These are phyloP conservation scores for Microdochium nivale DNA, from an alignment of 2,329 filamentous ascomycete species.

Conservation along the genomic window DNA sequence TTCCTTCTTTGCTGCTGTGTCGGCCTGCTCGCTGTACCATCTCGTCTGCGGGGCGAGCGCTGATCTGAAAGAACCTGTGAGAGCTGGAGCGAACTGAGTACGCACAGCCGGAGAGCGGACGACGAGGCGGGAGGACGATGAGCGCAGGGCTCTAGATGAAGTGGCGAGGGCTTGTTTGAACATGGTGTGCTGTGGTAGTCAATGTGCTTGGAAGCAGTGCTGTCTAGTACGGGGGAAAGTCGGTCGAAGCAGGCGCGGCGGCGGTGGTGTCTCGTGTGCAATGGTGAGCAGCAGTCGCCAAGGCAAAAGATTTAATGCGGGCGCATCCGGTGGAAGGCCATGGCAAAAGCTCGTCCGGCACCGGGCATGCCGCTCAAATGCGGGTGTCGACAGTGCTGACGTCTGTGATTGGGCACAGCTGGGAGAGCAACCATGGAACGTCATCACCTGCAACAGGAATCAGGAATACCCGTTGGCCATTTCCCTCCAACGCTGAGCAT, in stretches of 20 bases:
- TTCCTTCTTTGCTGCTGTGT: constrained; percentile 31
- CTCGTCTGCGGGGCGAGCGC: constrained; percentile 13
- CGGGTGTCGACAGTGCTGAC: neutral
- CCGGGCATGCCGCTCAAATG: neutral
- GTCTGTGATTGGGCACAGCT: too few relatives aligned
- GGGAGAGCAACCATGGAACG: too few relatives aligned
- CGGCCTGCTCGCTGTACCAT: constrained; percentile 28
- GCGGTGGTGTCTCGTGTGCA: neutral
- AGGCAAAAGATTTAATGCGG: neutral
- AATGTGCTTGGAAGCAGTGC: neutral
- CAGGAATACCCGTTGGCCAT: too few relatives aligned
- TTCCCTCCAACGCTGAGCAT: too few relatives aligned
- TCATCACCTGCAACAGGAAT: too few relatives aligned
- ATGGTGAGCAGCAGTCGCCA: neutral
- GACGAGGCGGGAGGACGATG: neutral
- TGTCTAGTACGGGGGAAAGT: neutral
- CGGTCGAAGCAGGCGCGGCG: neutral
- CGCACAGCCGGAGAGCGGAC: constrained; percentile 41
- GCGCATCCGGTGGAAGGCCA: neutral
- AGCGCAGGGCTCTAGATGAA: constrained; percentile 18
- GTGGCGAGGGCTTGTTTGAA: constrained; percentile 18
- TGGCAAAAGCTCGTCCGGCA: neutral
- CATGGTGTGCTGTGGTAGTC: constrained; percentile 11
- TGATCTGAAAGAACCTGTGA: constrained; percentile 22
- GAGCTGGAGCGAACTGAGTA: constrained; percentile 32